phyloP scores from a whole-genome alignment of 2,329 filamentous ascomycete genomes.

The Blumeria graminis region DNA sequence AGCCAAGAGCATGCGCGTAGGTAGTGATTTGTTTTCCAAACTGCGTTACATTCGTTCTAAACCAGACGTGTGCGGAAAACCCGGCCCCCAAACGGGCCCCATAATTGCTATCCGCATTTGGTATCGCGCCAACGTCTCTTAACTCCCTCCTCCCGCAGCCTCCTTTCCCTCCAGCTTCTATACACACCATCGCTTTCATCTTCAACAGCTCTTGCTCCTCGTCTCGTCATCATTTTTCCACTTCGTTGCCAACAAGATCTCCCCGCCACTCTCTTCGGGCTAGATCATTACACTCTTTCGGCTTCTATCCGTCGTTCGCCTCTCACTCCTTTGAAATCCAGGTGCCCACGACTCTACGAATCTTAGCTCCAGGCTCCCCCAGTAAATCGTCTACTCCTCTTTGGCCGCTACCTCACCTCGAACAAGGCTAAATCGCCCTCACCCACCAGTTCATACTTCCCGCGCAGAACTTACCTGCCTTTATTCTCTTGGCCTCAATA shows the following conservation, averaged over 20 bases:
- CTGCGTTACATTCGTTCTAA: neutral
- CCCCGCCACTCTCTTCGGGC: conserved; percentile 28
- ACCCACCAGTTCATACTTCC: neutral
- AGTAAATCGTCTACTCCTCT: no score
- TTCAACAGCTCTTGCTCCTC: conserved; percentile 8
- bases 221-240: conserved; percentile 13
- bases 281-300: conserved; percentile 18
- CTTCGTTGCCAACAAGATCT: conserved; percentile 16
- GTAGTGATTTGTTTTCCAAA: neutral
- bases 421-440: neutral
- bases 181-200: conserved; percentile 1
- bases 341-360: neutral
- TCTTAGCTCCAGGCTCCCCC: neutral
- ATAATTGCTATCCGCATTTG: neutral
- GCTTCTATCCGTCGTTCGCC: conserved; percentile 6
- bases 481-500: neutral
- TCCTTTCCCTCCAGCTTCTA: conserved; percentile 3
- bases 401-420: no score
- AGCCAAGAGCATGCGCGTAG: neutral
- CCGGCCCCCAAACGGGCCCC: neutral
- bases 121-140: conserved; percentile 2
- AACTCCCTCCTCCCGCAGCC: neutral
- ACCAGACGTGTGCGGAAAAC: neutral
- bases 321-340: conserved; percentile 16
- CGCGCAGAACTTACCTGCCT: neutral